Base-by-base conservation (phyloP, 306 rosid species). In the Prunus davidiana region DNA sequence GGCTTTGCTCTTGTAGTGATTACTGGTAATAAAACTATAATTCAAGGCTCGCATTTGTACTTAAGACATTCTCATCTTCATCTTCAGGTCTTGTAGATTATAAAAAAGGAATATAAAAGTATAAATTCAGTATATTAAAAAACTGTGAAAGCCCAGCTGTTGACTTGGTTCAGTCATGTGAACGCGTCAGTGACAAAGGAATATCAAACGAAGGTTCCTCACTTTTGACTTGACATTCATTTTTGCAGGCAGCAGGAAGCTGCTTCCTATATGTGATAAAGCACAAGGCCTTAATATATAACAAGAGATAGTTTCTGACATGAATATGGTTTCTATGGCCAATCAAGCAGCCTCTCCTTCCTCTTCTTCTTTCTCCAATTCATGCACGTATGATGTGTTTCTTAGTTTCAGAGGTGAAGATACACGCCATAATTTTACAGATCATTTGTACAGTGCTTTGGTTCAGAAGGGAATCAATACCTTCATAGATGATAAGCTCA, bases 1-100 rank as follows among this genome's bases (percentile, higher is more conserved):
- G 98, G 57, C 27, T 73, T 24, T 90, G 97, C 82, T 87, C 96
- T 60, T 93, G 96, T 73, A 43, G 81, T 75, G 96, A 89, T 79
- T 87, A 76, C 55, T 93, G 97, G 97, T 93, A 79, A 80, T 25
- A 74, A 15, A 81, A 20, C 58, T 68, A 9, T 64, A 18, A 22
- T 60, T 60, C 18, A 60, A 52, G 58, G 64, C n/a, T 55, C 3
- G 24, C 27, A 7, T 20, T n/a, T 19, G 20, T 2, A 55, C 20
- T 8, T 8, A 1, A 19, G 25, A 19, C 25, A n/a, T 19, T 18
- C 16, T 6, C 11, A 55, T 55, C 2, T 19, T 55, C 61, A 55
- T 55, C 8, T 55, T 19, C 24, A n/a, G 61, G 61, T 55, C 25
- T 7, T n/a, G 25, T 55, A 2, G n/a, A n/a, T 55, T 19, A 51